Percentiles rank a stretch among this genome's conserved stretches.
These are phyloP conservation scores for Pleurostoma richardsiae DNA, from an alignment of 2,329 filamentous ascomycete species.

Conservation along the genomic window DNA sequence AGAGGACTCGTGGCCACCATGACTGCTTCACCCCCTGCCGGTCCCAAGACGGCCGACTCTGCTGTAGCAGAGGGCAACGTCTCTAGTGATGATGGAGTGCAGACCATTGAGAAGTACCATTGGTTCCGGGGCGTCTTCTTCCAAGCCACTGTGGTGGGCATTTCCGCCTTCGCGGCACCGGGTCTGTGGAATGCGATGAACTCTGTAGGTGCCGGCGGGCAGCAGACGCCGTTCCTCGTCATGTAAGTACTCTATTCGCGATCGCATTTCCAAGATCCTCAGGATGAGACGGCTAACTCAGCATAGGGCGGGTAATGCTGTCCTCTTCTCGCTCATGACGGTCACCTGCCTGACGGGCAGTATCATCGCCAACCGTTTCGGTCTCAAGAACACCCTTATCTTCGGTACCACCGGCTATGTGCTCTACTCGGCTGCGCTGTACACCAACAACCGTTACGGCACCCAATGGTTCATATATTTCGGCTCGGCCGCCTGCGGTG, in stretches of 20 bases:
- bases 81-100: background rate
- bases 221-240: slow-evolving; percentile 20
- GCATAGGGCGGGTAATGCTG: slow-evolving; percentile 26
- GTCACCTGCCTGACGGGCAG: slow-evolving; percentile 25
- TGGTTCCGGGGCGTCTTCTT: slow-evolving; percentile 22
- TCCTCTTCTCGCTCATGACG: slow-evolving; percentile 28
- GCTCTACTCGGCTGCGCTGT: slow-evolving; percentile 28
- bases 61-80: background rate
- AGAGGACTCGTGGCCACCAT: too few relatives aligned
- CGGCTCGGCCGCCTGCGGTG: slow-evolving; percentile 16
- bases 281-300: background rate
- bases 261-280: fast-evolving
- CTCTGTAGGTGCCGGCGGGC: slow-evolving; percentile 20
- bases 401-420: slow-evolving; percentile 27
- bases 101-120: slow-evolving; percentile 3
- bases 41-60: background rate
- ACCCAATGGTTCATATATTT: slow-evolving; percentile 13
- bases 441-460: slow-evolving; percentile 25
- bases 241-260: slow-evolving; percentile 11
- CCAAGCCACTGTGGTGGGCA: slow-evolving; percentile 17
- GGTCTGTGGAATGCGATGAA: slow-evolving; percentile 24
- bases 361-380: slow-evolving; percentile 25
- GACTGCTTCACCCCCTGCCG: background rate
- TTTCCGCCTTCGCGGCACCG: slow-evolving; percentile 19
- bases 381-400: slow-evolving; percentile 23